A percentile compares a stretch with the other conserved stretches of the same genome.
phyloP scores from a whole-genome alignment of 441 rosid genomes.

The Omphalea diandra region DNA sequence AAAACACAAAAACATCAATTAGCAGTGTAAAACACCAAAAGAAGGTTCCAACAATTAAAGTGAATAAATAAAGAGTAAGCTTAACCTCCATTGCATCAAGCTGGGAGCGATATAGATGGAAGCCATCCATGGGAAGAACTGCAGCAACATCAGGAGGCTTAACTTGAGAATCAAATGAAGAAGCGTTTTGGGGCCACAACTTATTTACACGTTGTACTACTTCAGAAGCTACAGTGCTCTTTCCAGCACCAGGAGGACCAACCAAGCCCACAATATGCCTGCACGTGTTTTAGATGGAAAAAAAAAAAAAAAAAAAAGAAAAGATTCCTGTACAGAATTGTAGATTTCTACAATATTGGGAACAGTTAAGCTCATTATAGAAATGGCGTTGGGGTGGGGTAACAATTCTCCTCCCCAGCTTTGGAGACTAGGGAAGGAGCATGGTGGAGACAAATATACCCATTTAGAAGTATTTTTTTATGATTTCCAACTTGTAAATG shows the following conservation, averaged over 20 bases:
- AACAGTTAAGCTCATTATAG: not conserved
- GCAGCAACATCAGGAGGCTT: constrained; percentile 62
- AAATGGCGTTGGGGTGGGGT: not conserved
- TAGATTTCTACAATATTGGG: too few relatives aligned
- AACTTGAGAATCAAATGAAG: constrained; percentile 65
- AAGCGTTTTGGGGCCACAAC: constrained; percentile 67
- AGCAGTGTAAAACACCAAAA: constrained; percentile 16
- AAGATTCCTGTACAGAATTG: not conserved
- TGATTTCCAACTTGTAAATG: too few relatives aligned
- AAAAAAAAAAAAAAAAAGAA: not conserved
- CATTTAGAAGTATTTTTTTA: not conserved
- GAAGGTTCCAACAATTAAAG: not conserved
- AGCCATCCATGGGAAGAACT: constrained; percentile 93
- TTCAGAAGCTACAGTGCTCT: constrained; percentile 78
- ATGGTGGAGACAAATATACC: not conserved
- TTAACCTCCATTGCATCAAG: constrained; percentile 94
- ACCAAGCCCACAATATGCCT: constrained; percentile 83
- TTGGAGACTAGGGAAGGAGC: not conserved
- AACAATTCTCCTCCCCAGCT: not conserved
- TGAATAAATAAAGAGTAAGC: constrained; percentile 11
- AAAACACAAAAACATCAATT: constrained; percentile 24
- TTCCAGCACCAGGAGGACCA: constrained; percentile 96
- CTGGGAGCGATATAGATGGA: constrained; percentile 85
- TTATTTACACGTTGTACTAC: constrained; percentile 58
- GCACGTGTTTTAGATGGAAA: constrained; percentile 23